These are phyloP conservation scores for Phytophthora citrophthora DNA, from an alignment of 352 stramenopile species.

Conservation along the genomic window DNA sequence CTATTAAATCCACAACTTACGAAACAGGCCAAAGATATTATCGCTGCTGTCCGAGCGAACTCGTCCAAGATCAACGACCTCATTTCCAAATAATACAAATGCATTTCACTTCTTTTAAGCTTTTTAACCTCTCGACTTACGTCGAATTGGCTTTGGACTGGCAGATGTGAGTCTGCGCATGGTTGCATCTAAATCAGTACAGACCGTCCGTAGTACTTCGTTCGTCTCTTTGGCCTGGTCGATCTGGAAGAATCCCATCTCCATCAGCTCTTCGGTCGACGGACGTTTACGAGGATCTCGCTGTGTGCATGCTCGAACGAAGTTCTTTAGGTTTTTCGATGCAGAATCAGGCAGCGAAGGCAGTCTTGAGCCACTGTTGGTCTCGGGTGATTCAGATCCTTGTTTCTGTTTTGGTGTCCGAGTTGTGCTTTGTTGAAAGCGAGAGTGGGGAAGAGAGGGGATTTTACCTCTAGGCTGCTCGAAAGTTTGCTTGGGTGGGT, in stretches of 20 bases:
- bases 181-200: constrained; percentile 64
- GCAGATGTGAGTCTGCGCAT: constrained; percentile 46
- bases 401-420: constrained; percentile 15
- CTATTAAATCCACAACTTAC: constrained; percentile 65
- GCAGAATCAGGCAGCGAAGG: constrained; percentile 48
- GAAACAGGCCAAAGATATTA: constrained; percentile 60
- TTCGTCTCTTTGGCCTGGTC: constrained; percentile 53
- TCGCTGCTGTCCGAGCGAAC: constrained; percentile 66
- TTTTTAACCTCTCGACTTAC: constrained; percentile 6
- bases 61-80: constrained; percentile 81
- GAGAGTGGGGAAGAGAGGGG: constrained; percentile 2
- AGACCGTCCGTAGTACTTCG: constrained; percentile 61
- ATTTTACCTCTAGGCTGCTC: constrained; percentile 13
- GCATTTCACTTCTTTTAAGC: neutral
- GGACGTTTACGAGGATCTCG: constrained; percentile 47
- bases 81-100: constrained; percentile 44
- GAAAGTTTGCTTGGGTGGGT: neutral
- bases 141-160: constrained; percentile 10
- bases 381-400: constrained; percentile 9
- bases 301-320: constrained; percentile 58
- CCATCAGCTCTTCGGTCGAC: constrained; percentile 34
- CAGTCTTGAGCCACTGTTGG: neutral
- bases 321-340: constrained; percentile 51
- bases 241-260: constrained; percentile 63
- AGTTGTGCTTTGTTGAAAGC: constrained; percentile 10